These are phyloP conservation scores for Leucosporidium scottii DNA, from an alignment of 768 basidiomycete genomes.

Conservation along the genomic window DNA sequence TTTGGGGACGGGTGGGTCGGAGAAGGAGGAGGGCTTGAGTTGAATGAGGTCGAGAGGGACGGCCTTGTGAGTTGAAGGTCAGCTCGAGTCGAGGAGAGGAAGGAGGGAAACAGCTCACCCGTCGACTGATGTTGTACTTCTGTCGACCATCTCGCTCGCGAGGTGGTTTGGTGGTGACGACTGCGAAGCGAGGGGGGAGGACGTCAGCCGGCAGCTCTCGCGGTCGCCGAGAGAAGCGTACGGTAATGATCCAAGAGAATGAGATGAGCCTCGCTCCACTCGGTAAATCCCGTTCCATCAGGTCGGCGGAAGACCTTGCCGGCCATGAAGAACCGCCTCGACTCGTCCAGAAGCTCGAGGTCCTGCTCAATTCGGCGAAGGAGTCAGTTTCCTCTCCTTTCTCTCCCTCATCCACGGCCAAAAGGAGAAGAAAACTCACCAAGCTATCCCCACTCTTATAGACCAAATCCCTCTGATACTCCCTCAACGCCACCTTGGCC, in stretches of 20 bases:
- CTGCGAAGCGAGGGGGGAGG: background rate
- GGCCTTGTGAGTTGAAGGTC: constrained; percentile 50
- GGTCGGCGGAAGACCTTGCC: constrained; percentile 79
- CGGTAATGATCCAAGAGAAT: constrained; percentile 88
- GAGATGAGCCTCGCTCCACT: constrained; percentile 83
- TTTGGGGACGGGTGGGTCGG: constrained; percentile 26
- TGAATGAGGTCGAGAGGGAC: constrained; percentile 87
- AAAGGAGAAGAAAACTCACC: constrained; percentile 41
- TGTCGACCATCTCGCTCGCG: constrained; percentile 61
- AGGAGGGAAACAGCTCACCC: constrained; percentile 49
- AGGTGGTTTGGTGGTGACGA: constrained; percentile 73
- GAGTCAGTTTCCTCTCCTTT: background rate
- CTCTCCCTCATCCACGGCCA: background rate
- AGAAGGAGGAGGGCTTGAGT: constrained; percentile 42
- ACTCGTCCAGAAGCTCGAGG: constrained; percentile 79
- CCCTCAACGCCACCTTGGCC: constrained; percentile 83
- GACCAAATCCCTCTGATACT: constrained; percentile 67
- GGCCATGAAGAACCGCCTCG: constrained; percentile 72
- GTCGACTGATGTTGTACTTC: constrained; percentile 70
- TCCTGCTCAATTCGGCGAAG: constrained; percentile 47
- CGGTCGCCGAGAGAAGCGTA: background rate
- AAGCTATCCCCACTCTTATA: constrained; percentile 72
- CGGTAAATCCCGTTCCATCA: constrained; percentile 70
- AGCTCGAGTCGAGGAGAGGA: background rate
- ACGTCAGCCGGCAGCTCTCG: background rate